A percentile compares a stretch with the other conserved stretches of the same genome.
phyloP scores from a whole-genome alignment of 495 filamentous ascomycete genomes.

The Neurospora sp. region DNA sequence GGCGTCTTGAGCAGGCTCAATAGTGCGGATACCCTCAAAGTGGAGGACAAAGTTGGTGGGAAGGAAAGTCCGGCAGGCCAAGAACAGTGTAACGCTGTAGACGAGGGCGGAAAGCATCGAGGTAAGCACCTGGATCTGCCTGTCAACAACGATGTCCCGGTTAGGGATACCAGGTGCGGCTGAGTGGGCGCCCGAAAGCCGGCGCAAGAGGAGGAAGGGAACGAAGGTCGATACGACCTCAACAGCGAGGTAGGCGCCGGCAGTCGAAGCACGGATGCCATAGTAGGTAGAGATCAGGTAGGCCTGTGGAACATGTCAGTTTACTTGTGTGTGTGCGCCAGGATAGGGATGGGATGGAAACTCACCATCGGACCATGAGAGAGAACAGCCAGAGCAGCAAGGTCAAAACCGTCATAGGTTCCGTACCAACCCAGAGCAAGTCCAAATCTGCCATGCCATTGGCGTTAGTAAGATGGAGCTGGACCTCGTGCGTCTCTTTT shows the following conservation, averaged over 20 bases:
- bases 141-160: constrained; percentile 59
- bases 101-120: constrained; percentile 55
- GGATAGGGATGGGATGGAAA: constrained; percentile 2
- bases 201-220: constrained; percentile 62
- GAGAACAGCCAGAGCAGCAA: constrained; percentile 55
- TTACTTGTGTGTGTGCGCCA: not conserved
- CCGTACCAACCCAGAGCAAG: constrained; percentile 61
- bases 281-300: constrained; percentile 69
- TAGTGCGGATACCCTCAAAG: constrained; percentile 56
- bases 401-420: constrained; percentile 63
- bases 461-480: constrained; percentile 21
- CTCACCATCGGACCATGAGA: constrained; percentile 59
- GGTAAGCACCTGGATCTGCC: constrained; percentile 49
- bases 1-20: constrained; percentile 52
- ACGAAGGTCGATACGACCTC: constrained; percentile 55
- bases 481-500: constrained; percentile 5
- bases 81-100: constrained; percentile 55
- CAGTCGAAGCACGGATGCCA: constrained; percentile 46
- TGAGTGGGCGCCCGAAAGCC: constrained; percentile 49
- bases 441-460: constrained; percentile 39
- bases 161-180: constrained; percentile 51
- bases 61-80: constrained; percentile 54
- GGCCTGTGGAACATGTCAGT: constrained; percentile 30
- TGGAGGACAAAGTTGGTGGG: constrained; percentile 55
- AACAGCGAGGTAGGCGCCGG: constrained; percentile 46